A percentile compares a stretch with the other conserved stretches of the same genome.
Evolutionary conservation across 2,329 filamentous ascomycete species (phyloP).

Genomic region (Lecanosticta acicola): DNA sequence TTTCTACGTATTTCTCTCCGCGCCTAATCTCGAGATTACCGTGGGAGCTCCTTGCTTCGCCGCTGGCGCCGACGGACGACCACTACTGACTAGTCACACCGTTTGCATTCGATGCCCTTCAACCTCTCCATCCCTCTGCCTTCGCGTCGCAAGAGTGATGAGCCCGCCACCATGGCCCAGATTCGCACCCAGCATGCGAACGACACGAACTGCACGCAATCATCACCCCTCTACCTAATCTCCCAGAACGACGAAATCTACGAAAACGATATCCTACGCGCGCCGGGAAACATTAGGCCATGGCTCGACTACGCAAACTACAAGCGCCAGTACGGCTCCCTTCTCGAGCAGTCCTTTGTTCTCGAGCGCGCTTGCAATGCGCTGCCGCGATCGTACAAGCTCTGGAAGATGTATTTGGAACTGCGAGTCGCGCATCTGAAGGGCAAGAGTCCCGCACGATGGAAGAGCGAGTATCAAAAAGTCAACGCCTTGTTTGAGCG

Average conservation of each 20-base stretch:
- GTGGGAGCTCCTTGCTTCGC: not conserved
- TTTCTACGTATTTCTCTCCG: not conserved
- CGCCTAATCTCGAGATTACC: not conserved
- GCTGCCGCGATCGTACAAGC: constrained; percentile 90
- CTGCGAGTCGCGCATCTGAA: constrained; percentile 63
- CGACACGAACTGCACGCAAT: constrained; percentile 9
- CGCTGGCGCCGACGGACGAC: not conserved
- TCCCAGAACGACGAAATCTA: constrained; percentile 87
- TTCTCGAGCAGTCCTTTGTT: constrained; percentile 78
- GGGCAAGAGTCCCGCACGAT: constrained; percentile 75
- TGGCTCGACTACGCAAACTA: constrained; percentile 93
- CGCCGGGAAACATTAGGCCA: constrained; percentile 78
- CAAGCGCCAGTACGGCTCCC: constrained; percentile 78
- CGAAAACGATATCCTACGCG: constrained; percentile 89
- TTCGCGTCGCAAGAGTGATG: constrained; percentile 18
- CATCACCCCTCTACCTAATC: constrained; percentile 44
- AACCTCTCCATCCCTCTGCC: constrained; percentile 11
- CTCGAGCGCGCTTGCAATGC: constrained; percentile 88
- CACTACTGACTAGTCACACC: too few species aligned
- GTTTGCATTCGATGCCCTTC: not conserved
- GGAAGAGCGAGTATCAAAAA: constrained; percentile 77
- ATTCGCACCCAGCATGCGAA: constrained; percentile 2
- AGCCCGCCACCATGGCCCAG: constrained; percentile 13
- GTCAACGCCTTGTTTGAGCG: constrained; percentile 93
- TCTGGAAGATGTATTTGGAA: constrained; percentile 95